A percentile compares a stretch with the other conserved stretches of the same genome.
Conservation (phyloP, 768 basidiomycete genomes). For the Pulveroboletus sp. region DNA sequence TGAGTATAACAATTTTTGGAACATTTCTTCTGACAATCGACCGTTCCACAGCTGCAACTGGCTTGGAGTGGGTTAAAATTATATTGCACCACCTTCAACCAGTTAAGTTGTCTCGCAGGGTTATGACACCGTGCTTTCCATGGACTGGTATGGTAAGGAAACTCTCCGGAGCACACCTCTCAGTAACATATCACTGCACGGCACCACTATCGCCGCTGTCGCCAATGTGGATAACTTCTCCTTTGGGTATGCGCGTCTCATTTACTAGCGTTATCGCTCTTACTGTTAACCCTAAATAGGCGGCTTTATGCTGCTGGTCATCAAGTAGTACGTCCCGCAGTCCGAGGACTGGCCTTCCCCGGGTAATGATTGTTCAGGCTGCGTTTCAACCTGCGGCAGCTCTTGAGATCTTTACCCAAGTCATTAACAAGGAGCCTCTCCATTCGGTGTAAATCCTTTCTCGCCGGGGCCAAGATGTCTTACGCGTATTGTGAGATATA, state of each 20-base stretch:
- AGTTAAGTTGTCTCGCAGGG: slow-evolving; percentile 23
- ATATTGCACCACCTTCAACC: neutral
- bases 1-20: neutral
- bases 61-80: slow-evolving; percentile 32
- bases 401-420: slow-evolving; percentile 57
- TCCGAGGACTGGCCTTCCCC: neutral
- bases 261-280: neutral
- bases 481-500: too few relatives aligned
- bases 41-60: slow-evolving; percentile 15
- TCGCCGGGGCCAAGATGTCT: too few relatives aligned
- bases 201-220: slow-evolving; percentile 51
- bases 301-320: slow-evolving; percentile 59
- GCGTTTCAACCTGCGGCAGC: slow-evolving; percentile 61
- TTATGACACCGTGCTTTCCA: slow-evolving; percentile 37
- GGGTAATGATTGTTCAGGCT: slow-evolving; percentile 36
- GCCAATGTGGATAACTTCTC: slow-evolving; percentile 66
- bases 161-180: slow-evolving; percentile 39
- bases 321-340: slow-evolving; percentile 50
- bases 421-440: slow-evolving; percentile 48
- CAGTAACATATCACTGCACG: slow-evolving; percentile 56
- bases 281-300: slow-evolving; percentile 26
- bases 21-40: slow-evolving; percentile 1
- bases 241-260: slow-evolving; percentile 51
- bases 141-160: slow-evolving; percentile 46
- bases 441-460: slow-evolving; percentile 52